phyloP scores from a whole-genome alignment of 768 basidiomycete species.

The Piloderma croceum region DNA sequence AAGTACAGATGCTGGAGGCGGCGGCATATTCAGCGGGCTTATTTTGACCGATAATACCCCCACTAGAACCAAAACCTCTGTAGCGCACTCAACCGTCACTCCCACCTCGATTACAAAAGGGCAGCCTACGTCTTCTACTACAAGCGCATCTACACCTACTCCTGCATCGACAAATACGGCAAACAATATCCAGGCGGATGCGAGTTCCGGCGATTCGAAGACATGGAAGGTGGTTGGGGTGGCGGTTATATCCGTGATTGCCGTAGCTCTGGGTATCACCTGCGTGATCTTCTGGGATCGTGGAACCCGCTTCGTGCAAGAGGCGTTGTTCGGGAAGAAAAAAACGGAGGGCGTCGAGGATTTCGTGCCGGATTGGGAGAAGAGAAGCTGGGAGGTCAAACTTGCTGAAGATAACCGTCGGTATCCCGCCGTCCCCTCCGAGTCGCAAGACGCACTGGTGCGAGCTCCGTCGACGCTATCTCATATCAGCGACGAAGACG shows the following conservation, averaged over 20 bases:
- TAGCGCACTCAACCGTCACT: background rate
- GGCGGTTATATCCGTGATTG: conserved; percentile 55
- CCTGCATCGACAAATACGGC: background rate
- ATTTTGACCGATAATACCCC: too few species aligned
- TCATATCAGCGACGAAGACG: background rate
- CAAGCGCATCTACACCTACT: conserved; percentile 3
- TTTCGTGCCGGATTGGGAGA: conserved; percentile 60
- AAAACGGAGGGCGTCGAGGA: conserved; percentile 39
- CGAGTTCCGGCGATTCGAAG: conserved; percentile 29
- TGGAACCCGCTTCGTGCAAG: conserved; percentile 58
- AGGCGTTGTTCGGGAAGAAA: conserved; percentile 38
- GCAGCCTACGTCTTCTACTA: background rate
- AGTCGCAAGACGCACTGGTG: conserved; percentile 16
- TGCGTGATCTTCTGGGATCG: conserved; percentile 65
- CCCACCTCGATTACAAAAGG: background rate
- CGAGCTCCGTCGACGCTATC: conserved; percentile 3
- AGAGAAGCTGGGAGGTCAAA: conserved; percentile 53
- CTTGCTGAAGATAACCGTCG: conserved; percentile 41
- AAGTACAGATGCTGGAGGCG: too few species aligned
- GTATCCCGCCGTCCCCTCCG: conserved; percentile 40
- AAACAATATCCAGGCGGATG: background rate
- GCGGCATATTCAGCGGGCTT: too few species aligned
- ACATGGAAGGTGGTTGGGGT: conserved; percentile 72
- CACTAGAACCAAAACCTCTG: too few species aligned
- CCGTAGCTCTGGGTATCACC: conserved; percentile 50